Base-by-base conservation (phyloP, 208 protist genomes). In the Crithidia acanthocephali region DNA sequence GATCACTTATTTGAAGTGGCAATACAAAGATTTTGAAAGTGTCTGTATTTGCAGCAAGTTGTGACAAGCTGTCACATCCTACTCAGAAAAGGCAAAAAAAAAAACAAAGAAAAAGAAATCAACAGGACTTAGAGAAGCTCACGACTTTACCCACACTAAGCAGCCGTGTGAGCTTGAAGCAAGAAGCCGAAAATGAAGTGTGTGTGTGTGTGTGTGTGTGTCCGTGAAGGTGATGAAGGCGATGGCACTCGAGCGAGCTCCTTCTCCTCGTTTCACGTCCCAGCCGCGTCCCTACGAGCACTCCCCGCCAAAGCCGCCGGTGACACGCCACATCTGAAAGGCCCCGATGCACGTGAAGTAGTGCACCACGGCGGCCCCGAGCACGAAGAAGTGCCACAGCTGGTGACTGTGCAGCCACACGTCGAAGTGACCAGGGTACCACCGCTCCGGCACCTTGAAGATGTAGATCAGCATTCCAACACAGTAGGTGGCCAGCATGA, bases 371-470 rank as follows among this genome's bases (percentile, higher is more conserved):
- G 89, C 86, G 2, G 91, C 91, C 15, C 73, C 66, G 10, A 95
- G 55, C 37, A 95, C 89, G 53, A 92, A 91, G 23, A 81, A 52
- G 71, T 95, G 91, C 86, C 86, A 95, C n/a, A 95, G 84, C 63
- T 95, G 86, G 30, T 95, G 91, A 47, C 79, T 88, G 28, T 74
- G 76, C 30, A 86, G 75, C 67, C 73, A 91, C 0, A 89, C 42
- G 66, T 95, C 91, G 72, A 95, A 95, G 18, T 68, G 60, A 25
- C 91, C 91, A 20, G 91, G 91, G 33, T 72, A 86, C 50, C 90
- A 91, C 7, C 86, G 63, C 65, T 95, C 88, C 1, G 91, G 91
- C 6, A 94, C 59, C 61, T 91, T 81, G 73, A 87, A 89, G 28
- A 81, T 78, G 79, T 93, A 95, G n/a, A 95, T 84, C 23, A 92